Percentiles rank a stretch among this genome's conserved stretches.
Conservation (phyloP, 768 basidiomycete species). For the Krasilnikovozyma curviuscula region DNA sequence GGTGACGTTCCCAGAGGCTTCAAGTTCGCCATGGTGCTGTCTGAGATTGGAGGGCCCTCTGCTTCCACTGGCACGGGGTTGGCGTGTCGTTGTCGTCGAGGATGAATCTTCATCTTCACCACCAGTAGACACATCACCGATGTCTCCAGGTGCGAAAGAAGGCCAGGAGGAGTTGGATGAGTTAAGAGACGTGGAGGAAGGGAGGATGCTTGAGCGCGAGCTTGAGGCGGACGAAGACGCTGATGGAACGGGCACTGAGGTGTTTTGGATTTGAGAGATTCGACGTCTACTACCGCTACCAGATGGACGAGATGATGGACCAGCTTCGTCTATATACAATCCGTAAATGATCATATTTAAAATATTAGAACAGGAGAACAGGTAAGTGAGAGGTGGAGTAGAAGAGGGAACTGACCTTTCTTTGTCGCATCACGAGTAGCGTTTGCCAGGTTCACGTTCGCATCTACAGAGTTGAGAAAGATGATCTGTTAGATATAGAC, state of each 20-base stretch:
- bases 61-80: not conserved
- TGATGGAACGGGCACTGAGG: not conserved
- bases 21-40: no score
- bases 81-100: constrained; percentile 15
- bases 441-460: no score
- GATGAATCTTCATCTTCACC: constrained; percentile 21
- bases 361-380: no score
- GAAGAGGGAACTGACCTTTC: no score
- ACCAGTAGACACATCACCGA: constrained; percentile 7
- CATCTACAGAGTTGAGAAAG: no score
- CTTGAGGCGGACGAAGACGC: not conserved
- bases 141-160: not conserved
- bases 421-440: no score
- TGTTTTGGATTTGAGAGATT: not conserved
- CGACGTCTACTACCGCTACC: not conserved
- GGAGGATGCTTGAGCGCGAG: no score
- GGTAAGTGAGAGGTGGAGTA: no score
- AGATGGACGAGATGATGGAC: no score
- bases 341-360: no score
- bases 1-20: not conserved
- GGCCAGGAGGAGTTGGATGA: not conserved
- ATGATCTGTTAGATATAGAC: no score
- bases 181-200: not conserved
- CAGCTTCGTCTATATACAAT: no score
- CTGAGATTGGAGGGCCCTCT: not conserved